phyloP scores from a whole-genome alignment of 441 rosid genomes.

The Gossypium trilobum region DNA sequence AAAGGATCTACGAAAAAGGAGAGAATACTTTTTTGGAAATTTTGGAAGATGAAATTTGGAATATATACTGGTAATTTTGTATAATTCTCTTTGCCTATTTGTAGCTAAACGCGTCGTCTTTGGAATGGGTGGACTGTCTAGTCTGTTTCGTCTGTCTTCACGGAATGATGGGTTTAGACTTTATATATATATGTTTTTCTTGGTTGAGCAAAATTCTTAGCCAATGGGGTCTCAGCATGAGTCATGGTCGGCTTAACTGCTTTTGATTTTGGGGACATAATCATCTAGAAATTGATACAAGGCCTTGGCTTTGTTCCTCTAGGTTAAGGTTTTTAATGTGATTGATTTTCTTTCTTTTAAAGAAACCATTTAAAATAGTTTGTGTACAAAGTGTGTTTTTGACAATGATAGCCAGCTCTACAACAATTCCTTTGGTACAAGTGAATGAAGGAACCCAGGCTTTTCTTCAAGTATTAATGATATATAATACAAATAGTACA shows the following conservation, averaged over 20 bases:
- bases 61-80: not conserved
- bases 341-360: not conserved
- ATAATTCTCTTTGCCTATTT: constrained; percentile 1
- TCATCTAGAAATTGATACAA: constrained; percentile 16
- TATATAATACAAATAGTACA: too few species aligned
- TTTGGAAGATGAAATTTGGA: not conserved
- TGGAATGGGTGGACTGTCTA: constrained; percentile 27
- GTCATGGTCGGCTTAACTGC: constrained; percentile 19
- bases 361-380: too few species aligned
- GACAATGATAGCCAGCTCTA: not conserved
- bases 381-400: too few species aligned
- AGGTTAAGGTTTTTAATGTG: not conserved
- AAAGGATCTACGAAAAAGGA: constrained; percentile 16
- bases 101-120: constrained; percentile 18
- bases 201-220: constrained; percentile 1
- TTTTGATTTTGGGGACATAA: constrained; percentile 15
- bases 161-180: not conserved
- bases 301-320: constrained; percentile 7
- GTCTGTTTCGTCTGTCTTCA: constrained; percentile 10
- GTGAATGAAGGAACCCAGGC: not conserved
- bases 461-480: too few species aligned
- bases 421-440: not conserved
- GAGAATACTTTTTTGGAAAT: constrained; percentile 15
- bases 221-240: constrained; percentile 20
- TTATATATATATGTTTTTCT: not conserved